These are phyloP conservation scores for Baudoinia panamericana DNA, from an alignment of 495 filamentous ascomycete genomes.

Conservation along the genomic window DNA sequence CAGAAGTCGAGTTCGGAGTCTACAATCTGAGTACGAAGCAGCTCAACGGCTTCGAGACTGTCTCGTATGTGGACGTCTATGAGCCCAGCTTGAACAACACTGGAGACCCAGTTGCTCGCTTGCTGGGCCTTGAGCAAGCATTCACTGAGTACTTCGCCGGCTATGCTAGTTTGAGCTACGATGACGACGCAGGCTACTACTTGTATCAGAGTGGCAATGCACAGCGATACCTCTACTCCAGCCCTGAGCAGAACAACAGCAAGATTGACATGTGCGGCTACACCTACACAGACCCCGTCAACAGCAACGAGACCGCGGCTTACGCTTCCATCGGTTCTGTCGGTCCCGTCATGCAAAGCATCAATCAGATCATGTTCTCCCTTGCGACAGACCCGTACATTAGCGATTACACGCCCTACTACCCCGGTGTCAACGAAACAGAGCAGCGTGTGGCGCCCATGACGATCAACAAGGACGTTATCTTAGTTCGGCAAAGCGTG, in stretches of 20 bases:
- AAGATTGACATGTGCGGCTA: background rate
- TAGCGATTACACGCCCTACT: background rate
- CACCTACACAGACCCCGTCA: background rate
- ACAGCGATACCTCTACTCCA: background rate
- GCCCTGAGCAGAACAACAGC: background rate
- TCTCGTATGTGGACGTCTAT: background rate
- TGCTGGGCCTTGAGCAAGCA: background rate
- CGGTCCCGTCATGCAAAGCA: background rate
- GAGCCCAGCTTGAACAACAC: too few relatives aligned
- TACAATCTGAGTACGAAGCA: background rate
- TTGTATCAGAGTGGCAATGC: background rate
- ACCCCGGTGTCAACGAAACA: background rate
- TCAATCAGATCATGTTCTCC: slow-evolving; percentile 4
- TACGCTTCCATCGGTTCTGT: too few relatives aligned
- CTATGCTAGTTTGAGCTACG: background rate
- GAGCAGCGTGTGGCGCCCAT: too few relatives aligned
- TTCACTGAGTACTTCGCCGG: background rate
- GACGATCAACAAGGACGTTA: too few relatives aligned
- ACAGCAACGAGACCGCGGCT: background rate
- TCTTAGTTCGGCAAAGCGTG: background rate
- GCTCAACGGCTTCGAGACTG: background rate
- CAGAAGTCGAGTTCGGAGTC: background rate
- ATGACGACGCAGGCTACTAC: background rate
- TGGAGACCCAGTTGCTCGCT: background rate
- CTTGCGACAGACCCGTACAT: background rate